Percentiles rank a stretch among this genome's conserved stretches.
Evolutionary conservation across 1,284 basidiomycete species (phyloP).

Genomic region (Amylostereum chailletii): DNA sequence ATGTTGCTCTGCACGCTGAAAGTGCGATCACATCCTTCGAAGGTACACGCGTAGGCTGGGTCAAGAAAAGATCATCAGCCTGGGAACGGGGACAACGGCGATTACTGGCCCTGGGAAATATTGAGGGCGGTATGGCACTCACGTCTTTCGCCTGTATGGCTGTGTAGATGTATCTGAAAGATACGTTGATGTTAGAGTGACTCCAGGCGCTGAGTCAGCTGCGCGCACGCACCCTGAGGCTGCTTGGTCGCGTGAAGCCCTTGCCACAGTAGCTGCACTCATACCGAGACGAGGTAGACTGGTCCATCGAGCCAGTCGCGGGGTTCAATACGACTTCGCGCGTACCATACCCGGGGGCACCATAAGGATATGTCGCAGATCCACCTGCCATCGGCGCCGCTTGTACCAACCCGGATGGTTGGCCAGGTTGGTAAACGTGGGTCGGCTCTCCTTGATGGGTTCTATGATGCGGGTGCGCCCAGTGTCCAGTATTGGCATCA

Average conservation of each 20-base stretch:
- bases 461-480: no score
- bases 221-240: constrained; percentile 50
- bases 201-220: constrained; percentile 9
- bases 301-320: no score
- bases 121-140: constrained; percentile 22
- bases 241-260: constrained; percentile 74
- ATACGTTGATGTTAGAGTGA: constrained; percentile 2
- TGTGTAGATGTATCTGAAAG: constrained; percentile 71
- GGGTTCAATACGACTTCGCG: no score
- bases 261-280: constrained; percentile 74
- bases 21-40: constrained; percentile 66
- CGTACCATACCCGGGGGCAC: not conserved
- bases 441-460: no score
- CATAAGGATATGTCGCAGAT: not conserved
- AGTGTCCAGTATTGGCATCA: no score
- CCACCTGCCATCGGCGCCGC: not conserved
- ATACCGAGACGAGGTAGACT: constrained; percentile 27
- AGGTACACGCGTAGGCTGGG: constrained; percentile 69
- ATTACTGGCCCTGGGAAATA: constrained; percentile 1
- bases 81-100: constrained; percentile 6
- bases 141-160: constrained; percentile 82
- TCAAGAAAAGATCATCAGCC: constrained; percentile 9
- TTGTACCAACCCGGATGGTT: no score
- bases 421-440: no score
- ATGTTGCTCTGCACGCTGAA: constrained; percentile 85